phyloP scores from a whole-genome alignment of 2,329 filamentous ascomycete genomes.

The Aspergillus fumigatus region DNA sequence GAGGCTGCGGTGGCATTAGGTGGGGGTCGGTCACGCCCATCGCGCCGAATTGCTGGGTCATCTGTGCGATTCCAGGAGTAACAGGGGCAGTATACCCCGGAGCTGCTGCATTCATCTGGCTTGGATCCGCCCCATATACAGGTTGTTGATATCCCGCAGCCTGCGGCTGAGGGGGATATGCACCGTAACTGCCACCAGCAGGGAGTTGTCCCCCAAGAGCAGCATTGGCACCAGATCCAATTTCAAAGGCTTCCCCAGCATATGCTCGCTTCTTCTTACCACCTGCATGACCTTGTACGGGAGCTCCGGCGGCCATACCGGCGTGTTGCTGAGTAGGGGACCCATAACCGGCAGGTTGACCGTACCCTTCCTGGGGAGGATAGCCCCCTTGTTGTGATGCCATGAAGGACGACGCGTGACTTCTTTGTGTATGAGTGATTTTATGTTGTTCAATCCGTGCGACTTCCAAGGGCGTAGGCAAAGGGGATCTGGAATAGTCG shows the following conservation, averaged over 20 bases:
- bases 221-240: conserved; percentile 82
- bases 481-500: conserved; percentile 2
- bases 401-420: conserved; percentile 32
- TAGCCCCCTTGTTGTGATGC: conserved; percentile 50
- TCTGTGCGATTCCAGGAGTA: conserved; percentile 58
- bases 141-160: conserved; percentile 42
- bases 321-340: conserved; percentile 35
- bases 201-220: conserved; percentile 46
- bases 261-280: conserved; percentile 83
- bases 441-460: neutral
- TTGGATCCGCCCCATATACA: conserved; percentile 42
- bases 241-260: conserved; percentile 90
- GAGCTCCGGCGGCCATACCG: conserved; percentile 26
- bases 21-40: conserved; percentile 64
- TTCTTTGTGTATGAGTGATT: neutral
- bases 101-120: conserved; percentile 56
- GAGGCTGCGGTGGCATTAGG: conserved; percentile 43
- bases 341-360: conserved; percentile 36
- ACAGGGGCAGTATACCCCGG: conserved; percentile 59
- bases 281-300: conserved; percentile 32
- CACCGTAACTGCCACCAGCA: conserved; percentile 59
- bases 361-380: conserved; percentile 48
- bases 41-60: conserved; percentile 78
- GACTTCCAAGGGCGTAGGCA: neutral
- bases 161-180: conserved; percentile 53